Percentiles rank a stretch among this genome's conserved stretches.
These are phyloP conservation scores for Candida golubevii DNA, from an alignment of 805 yeast genomes.

Conservation along the genomic window DNA sequence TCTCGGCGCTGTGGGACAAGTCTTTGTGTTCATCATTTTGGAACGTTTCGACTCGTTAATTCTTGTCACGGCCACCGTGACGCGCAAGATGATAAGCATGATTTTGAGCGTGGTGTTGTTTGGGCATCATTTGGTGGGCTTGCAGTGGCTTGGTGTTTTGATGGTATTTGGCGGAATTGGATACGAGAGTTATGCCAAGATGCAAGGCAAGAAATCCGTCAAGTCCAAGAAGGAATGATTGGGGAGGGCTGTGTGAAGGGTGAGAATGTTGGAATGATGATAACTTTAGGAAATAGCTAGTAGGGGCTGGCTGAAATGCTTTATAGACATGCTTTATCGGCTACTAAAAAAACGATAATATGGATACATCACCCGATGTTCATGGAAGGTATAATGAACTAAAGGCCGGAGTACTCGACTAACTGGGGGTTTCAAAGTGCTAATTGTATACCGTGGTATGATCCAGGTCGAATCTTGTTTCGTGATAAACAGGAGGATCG, in stretches of 20 bases:
- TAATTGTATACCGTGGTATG: no score
- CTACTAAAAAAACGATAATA: background rate
- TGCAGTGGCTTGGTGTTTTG: constrained; percentile 76
- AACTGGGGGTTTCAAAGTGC: no score
- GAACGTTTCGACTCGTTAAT: constrained; percentile 82
- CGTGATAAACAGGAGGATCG: no score
- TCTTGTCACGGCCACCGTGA: constrained; percentile 89
- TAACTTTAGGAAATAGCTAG: background rate
- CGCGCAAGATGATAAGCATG: constrained; percentile 96
- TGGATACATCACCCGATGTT: no score
- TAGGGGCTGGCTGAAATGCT: background rate
- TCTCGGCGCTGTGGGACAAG: constrained; percentile 89
- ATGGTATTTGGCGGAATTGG: constrained; percentile 85
- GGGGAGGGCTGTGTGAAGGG: background rate
- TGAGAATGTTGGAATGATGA: background rate
- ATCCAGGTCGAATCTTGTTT: no score
- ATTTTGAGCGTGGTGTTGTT: constrained; percentile 79
- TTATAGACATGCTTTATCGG: background rate
- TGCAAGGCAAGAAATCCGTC: constrained; percentile 3
- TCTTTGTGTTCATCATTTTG: constrained; percentile 83
- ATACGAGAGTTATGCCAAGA: constrained; percentile 57
- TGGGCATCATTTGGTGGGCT: constrained; percentile 61
- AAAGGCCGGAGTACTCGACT: no score
- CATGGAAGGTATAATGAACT: no score
- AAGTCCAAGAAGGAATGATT: constrained; percentile 1